Base-by-base conservation (phyloP, 2,329 filamentous ascomycete species). In the Aspergillus sp. region DNA sequence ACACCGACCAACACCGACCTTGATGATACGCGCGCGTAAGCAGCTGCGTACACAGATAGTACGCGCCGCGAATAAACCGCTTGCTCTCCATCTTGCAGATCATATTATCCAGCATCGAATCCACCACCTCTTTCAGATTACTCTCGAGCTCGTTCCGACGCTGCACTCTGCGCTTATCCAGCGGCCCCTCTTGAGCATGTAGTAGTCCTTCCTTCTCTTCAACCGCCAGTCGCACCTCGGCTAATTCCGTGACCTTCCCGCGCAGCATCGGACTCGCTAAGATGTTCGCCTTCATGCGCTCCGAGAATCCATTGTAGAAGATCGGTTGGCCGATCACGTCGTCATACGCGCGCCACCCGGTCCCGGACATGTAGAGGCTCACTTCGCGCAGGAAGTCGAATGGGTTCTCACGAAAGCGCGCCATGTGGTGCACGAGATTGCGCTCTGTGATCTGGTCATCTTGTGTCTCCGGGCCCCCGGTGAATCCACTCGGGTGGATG, bases 31-130 rank as follows among this genome's bases (percentile, higher is more conserved):
- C 94, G 61, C 95, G 82, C 4, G 94, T 96, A 62, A 98, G 81
- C 51, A 98, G 82, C 77, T 98, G 94, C 1, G 93, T 96, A 52
- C 82, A 83, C 45, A 96, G 73, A 73, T 97, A 99, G 74, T 98
- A 98, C 51, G 95, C 94, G 24, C 91, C 87, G 52, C 95, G 83
- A 67, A 99, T 96, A 71, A 98, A 98, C 2, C 86, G 81, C 73
- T 93, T 96, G 81, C 90, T 96, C 77, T 99, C 95, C 84, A 98
- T 94, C 78, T 99, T 99, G 84, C 94, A 98, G 63, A 99, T 97
- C 95, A 99, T 98, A 63, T 89, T 87, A 71, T 96, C 92, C 24
- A 92, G 91, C 84, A 95, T 88, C 65, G 89, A 88, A 64, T 95
- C 91, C 4, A 91, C 90, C 4, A 97, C 88, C 71, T 96, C 88